Evolutionary conservation across 192 early-diverging fungal species (phyloP).

Genomic region (Chytriomyces sp.): DNA sequence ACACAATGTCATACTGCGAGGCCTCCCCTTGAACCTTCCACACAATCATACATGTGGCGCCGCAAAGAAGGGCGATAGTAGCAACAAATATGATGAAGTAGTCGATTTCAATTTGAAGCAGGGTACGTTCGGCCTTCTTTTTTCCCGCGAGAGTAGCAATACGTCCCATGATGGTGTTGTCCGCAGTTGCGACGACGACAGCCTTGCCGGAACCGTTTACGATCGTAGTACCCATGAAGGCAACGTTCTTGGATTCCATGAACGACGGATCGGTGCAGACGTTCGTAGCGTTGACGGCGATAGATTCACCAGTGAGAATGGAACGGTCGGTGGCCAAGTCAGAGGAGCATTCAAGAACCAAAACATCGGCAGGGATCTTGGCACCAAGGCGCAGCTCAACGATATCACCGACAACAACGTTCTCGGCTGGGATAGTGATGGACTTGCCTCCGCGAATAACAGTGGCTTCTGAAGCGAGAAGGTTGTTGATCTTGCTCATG

Average conservation of each 20-base stretch:
- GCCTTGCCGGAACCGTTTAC: constrained; percentile 73
- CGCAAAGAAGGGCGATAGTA: constrained; percentile 30
- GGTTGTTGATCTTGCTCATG: constrained; percentile 31
- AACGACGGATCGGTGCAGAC: constrained; percentile 71
- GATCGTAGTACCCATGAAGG: constrained; percentile 72
- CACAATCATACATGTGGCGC: constrained; percentile 24
- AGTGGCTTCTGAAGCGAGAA: constrained; percentile 32
- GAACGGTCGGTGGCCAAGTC: constrained; percentile 81
- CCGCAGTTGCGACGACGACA: constrained; percentile 77
- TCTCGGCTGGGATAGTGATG: constrained; percentile 48
- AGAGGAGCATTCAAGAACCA: constrained; percentile 63
- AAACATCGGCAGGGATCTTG: constrained; percentile 77
- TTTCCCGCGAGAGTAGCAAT: constrained; percentile 62
- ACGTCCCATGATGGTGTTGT: constrained; percentile 74
- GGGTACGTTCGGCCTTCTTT: constrained; percentile 40
- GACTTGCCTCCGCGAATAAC: constrained; percentile 72
- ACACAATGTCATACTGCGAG: too few species aligned
- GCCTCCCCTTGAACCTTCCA: constrained; percentile 18
- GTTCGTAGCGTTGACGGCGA: constrained; percentile 63
- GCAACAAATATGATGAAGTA: constrained; percentile 74
- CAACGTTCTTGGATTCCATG: constrained; percentile 82
- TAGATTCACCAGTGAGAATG: constrained; percentile 75
- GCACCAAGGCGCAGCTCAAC: constrained; percentile 67
- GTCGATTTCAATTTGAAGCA: constrained; percentile 64
- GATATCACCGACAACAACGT: constrained; percentile 77